Evolutionary conservation across 768 basidiomycete species (phyloP).

Genomic region (Fomitopsis pulvina): DNA sequence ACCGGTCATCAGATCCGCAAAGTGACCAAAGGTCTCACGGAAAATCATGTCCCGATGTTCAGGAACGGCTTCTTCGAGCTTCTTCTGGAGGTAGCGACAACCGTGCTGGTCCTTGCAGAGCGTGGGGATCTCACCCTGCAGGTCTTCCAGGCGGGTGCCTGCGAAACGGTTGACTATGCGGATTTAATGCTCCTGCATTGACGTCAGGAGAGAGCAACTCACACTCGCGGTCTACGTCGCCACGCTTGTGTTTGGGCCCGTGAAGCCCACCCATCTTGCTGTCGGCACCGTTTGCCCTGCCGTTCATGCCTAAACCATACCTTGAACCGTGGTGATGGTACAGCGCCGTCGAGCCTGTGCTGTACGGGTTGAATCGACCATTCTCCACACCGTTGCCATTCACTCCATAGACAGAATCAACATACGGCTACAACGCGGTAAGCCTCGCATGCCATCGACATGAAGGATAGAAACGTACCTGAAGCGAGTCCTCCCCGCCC

Average conservation of each 20-base stretch:
- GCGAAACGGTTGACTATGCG: constrained; percentile 88
- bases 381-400: constrained; percentile 41
- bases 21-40: constrained; percentile 95
- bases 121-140: constrained; percentile 89
- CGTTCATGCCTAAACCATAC: constrained; percentile 61
- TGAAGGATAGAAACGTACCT: constrained; percentile 32
- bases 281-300: constrained; percentile 47
- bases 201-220: constrained; percentile 11
- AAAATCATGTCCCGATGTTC: constrained; percentile 99
- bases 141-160: constrained; percentile 90
- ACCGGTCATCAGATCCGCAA: constrained; percentile 98
- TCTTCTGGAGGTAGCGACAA: constrained; percentile 97
- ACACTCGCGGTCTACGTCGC: constrained; percentile 88
- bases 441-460: not conserved
- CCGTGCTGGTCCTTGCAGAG: constrained; percentile 99
- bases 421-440: constrained; percentile 41
- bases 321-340: constrained; percentile 76
- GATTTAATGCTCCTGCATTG: not conserved
- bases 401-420: constrained; percentile 46
- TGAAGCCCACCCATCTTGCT: constrained; percentile 86
- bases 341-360: constrained; percentile 64
- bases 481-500: constrained; percentile 43
- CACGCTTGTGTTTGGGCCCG: constrained; percentile 91
- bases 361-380: constrained; percentile 49
- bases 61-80: constrained; percentile 90